Evolutionary conservation across 768 basidiomycete genomes (phyloP), one percentile per base, ranked within the genome.

Genomic region (Suillus sp.): DNA sequence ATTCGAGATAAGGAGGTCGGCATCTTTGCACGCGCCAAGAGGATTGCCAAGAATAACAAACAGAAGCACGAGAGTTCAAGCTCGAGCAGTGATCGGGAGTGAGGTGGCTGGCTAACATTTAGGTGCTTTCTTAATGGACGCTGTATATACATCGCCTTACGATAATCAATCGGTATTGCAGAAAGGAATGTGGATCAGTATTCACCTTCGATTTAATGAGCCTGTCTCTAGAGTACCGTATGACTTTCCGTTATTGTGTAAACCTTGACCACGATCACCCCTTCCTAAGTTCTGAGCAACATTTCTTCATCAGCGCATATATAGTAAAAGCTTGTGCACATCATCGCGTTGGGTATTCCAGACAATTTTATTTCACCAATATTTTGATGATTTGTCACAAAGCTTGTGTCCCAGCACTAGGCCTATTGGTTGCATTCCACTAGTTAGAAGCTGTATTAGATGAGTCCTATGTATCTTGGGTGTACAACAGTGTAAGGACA

Each of bases 1-100:
- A 97, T 99, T 61, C 86, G 93, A 32, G 95, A 97, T 68, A 82
- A 83, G 16, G 88, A 91, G 65, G 92, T 95, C 34, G 95, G 95
- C 2, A 87, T 98, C 66, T 96, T 90, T 74, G 89, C 92, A 14
- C 82, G 96, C 9, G 93, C 89, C 9, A 98, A 98, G 76, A 79
- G 96, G 71, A 64, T 86, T 66, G 77, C 62, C 71, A 87, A 81
- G 74, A 75, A 67, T 34, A 45, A 67, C 11, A 56, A 71, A 32
- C 60, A 54, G 38, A 68, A 69, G 37, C 55, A 56, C 9, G 68
- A 68, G 14, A 65, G 45, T 42, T 59, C 16, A 20, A 62, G 34
- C 20, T 60, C 32, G 40, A 54, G 62, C 37, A 63, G 57, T 2
- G 65, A 67, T 30, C 69, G 56, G 55, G 66, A 72, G 38, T 70